These are phyloP conservation scores for Chamaenerion angustifolium DNA, from an alignment of 345 rosid species.

Conservation along the genomic window DNA sequence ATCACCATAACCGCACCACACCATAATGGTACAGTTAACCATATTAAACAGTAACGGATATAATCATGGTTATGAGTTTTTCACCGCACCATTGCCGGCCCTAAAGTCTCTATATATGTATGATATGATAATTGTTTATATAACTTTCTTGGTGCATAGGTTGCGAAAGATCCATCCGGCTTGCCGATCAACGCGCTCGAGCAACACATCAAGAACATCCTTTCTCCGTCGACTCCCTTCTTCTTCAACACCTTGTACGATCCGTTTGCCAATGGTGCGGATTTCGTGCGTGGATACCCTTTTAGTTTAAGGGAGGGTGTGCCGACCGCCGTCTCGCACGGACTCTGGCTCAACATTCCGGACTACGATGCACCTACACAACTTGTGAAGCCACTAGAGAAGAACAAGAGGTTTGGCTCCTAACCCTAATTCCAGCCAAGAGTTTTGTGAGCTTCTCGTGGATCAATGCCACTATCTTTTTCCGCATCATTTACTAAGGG, in stretches of 20 bases:
- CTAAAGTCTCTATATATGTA: too few species aligned
- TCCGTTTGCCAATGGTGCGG: slow-evolving; percentile 80
- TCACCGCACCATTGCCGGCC: too few species aligned
- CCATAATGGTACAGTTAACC: too few species aligned
- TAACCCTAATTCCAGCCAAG: too few species aligned
- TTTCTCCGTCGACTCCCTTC: slow-evolving; percentile 72
- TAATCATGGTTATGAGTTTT: too few species aligned
- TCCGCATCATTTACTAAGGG: too few species aligned
- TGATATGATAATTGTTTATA: too few species aligned
- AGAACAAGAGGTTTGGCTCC: slow-evolving; percentile 54
- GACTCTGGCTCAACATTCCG: slow-evolving; percentile 98
- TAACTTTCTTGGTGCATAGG: too few species aligned
- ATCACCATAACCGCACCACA: too few species aligned
- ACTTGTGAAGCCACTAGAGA: slow-evolving; percentile 89
- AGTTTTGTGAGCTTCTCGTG: too few species aligned
- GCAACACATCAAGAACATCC: slow-evolving; percentile 92
- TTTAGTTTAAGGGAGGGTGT: slow-evolving; percentile 93
- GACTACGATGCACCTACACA: slow-evolving; percentile 99
- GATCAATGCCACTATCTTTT: too few species aligned
- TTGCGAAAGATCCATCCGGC: slow-evolving; percentile 81
- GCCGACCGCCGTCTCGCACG: slow-evolving; percentile 89
- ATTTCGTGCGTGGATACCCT: slow-evolving; percentile 95
- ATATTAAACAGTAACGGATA: too few species aligned
- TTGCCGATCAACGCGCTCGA: slow-evolving; percentile 72
- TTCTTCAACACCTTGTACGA: slow-evolving; percentile 97